Evolutionary conservation across 768 basidiomycete species (phyloP), one percentile per base, ranked within the genome.

Genomic region (Lentinula sp.): DNA sequence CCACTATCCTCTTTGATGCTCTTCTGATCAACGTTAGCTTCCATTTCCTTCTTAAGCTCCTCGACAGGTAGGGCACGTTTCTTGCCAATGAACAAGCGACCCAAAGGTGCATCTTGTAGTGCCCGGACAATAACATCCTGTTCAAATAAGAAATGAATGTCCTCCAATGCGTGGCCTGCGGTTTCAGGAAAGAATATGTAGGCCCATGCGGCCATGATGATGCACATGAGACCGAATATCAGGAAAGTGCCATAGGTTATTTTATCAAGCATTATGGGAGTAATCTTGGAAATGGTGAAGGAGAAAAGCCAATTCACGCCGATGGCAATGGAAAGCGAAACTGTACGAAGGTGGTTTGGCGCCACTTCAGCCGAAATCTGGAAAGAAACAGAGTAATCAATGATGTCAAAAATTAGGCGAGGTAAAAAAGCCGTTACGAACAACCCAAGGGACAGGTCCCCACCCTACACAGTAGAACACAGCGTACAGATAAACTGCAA

Each of bases 101-200:
- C 77, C 16, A 75, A 72, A 7, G 78, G 78, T 2, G 78, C 77
- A 66, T 78, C 77, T 61, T 74, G 68, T 60, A 79, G 57, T 16
- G 78, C 63, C 8, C 77, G 66, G 8, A 73, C 46, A 15, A 76
- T 65, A 21, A 75, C 66, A 42, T 76, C 73, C 9, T 70, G 64
- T 66, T 78, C 79, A 55, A 80, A 81, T 4, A 81, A 65, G 58
- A 71, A 71, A 35, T 74, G 73, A 59, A 82, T 76, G 60, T 80
- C 79, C 69, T 82, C 80, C 62, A 82, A 64, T 11, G 75, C 75
- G 59, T 74, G 72, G 32, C 78, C 78, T 16, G 69, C 70, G n/a
- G 79, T 81, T 67, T 82, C 81, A 2, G 80, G 81, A 11, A 80
- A 69, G 64, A 72, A 74, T 54, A 77, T 61, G 67, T 78, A 78